Conservation (phyloP, 495 filamentous ascomycete species). For the Cenococcum geophilum region DNA sequence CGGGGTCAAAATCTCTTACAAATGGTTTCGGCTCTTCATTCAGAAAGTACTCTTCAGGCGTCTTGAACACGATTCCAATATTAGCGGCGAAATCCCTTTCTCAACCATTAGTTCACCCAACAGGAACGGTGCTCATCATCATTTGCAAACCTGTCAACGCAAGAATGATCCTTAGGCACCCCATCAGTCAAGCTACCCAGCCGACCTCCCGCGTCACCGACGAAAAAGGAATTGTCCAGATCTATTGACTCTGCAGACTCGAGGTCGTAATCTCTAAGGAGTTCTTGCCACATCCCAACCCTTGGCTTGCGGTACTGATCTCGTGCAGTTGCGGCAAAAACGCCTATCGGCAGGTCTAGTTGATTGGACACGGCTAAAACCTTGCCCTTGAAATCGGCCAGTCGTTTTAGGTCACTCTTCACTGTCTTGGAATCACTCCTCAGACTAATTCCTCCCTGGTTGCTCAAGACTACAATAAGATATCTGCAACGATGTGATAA, state of each 20-base stretch:
- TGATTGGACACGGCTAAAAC: constrained; percentile 59
- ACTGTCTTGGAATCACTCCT: constrained; percentile 64
- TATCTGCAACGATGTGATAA: constrained; percentile 51
- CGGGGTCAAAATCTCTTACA: constrained; percentile 61
- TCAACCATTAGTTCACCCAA: constrained; percentile 25
- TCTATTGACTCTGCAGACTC: constrained; percentile 56
- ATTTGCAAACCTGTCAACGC: constrained; percentile 61
- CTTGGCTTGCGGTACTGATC: constrained; percentile 84
- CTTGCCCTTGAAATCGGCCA: constrained; percentile 74
- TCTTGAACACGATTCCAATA: constrained; percentile 68
- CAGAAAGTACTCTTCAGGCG: constrained; percentile 89
- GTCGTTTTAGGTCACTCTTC: constrained; percentile 55
- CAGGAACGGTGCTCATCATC: neutral
- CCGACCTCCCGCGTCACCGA: constrained; percentile 80
- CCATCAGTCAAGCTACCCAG: constrained; percentile 28
- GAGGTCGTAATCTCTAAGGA: constrained; percentile 67
- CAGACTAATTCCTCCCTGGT: constrained; percentile 75
- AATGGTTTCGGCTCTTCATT: constrained; percentile 56
- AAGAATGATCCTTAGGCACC: constrained; percentile 60
- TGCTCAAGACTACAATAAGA: constrained; percentile 72
- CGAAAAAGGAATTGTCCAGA: constrained; percentile 65
- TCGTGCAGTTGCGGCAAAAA: constrained; percentile 79
- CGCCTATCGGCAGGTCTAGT: constrained; percentile 67
- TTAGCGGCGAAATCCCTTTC: constrained; percentile 72
- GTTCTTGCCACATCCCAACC: constrained; percentile 81